Base-by-base conservation (phyloP, 2,329 filamentous ascomycete species). In the Incumbomyces lentus region DNA sequence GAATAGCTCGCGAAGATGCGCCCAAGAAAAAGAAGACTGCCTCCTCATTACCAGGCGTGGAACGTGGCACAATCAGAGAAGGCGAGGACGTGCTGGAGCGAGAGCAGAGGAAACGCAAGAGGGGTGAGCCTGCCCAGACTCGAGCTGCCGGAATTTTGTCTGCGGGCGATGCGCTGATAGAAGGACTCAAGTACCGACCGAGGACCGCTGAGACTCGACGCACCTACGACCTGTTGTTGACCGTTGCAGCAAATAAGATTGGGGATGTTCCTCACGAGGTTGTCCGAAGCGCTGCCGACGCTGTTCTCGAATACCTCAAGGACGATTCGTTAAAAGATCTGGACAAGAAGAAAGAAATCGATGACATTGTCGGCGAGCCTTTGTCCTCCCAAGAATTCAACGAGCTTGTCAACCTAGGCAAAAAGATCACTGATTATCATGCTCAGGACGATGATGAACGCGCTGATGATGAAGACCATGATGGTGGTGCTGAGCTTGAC, bases 351-450 rank as follows among this genome's bases (percentile, higher is more conserved):
- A 95, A 89, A 68, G 88, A 95, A 63, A 80, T 96, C 36, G 92
- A 98, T 58, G 92, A 96, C 54, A 80, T 96, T 49, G 67, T 98
- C 35, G 92, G 90, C n/a, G 76, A 76, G 31, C 80, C 81, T 1
- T 78, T 95, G 71, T 82, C 75, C 40, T 78, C 86, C 1, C 94
- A 95, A 62, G 83, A 95, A 63, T 98, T 96, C 70, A 96, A 96
- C 62, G 90, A 96, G 68, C 70, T 98, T 55, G 82, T 96, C 46
- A 98, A 95, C 61, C 71, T 98, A 36, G 87, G 89, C 54, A 98
- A 98, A 72, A 98, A 98, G 69, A 95, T 98, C 53, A 98, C 92
- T 41, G 92, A 98, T 64, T 98, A 96, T 65, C 86, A 96, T 65
- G 86, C 86, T 33, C 88, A 96, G 62, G 90, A 96, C 54, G 92